Base-by-base conservation (phyloP, 139 green algal species). In the Chlorella vulgaris region DNA sequence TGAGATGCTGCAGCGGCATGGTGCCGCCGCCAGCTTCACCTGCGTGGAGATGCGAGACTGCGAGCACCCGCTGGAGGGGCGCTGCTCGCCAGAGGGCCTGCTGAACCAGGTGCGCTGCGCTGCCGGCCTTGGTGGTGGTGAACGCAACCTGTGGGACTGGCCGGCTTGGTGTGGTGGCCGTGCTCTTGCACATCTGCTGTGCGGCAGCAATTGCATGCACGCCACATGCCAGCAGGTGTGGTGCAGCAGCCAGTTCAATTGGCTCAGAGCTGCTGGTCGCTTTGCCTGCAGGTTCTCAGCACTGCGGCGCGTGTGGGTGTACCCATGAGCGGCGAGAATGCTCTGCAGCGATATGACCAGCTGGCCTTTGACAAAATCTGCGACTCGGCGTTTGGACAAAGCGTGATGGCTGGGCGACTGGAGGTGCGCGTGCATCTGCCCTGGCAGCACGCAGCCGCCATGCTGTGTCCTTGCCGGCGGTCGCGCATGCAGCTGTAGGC, bases 31-130 rank as follows among this genome's bases (percentile, higher is more conserved):
- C 42, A 95, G 89, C 85, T 99, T 99, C 90, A 99, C 97, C 33
- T 99, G 97, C 82, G 94, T 99, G 33, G 97, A 99, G 90, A 99
- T 99, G 97, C 88, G 94, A 24, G 97, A 99, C 90, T 95, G 91
- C 76, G 97, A 99, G 90, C 96, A 99, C 83, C 95, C 96, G 21
- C 86, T 89, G 5, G 93, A 98, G 80, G 94, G 90, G 1, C 83
- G 86, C 38, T 99, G 96, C 88, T 93, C 88, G 74, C 96, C 96
- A 51, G 92, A 99, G 86, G 91, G 89, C 18, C 89, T 98, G 76
- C 80, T 96, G 74, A 83, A 90, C 76, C 91, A 96, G 86, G 80
- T 90, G 36, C 24, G 78, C 7, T 31, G 8, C 15, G 15, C 15
- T 19, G 50, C 15, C 50, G 50, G 15, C 15, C 19, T 15, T 13